Base-by-base conservation (phyloP, 2,329 filamentous ascomycete genomes). In the Zymoseptoria passerinii region DNA sequence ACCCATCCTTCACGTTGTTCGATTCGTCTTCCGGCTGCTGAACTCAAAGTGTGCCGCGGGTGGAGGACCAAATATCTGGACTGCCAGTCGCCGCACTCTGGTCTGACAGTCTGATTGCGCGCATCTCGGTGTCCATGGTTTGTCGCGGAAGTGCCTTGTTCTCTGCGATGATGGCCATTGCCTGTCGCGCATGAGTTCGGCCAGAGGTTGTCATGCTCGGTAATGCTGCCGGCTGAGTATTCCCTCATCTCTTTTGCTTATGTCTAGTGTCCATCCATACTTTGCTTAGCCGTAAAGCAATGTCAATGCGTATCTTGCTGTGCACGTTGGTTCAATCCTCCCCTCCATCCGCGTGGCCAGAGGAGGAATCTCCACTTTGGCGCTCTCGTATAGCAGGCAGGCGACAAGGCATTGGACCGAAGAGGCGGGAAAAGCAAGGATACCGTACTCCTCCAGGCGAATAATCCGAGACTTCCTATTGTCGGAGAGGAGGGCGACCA, bases 21-120 rank as follows among this genome's bases (percentile, higher is more conserved):
- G 59, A 82, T 81, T 58, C 78, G 28, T 29, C 28, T 29, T 7
- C 28, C 28, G 28, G 28, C 28, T 29, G 28, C 2, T 29, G 10
- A 29, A 29, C 2, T 29, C 28, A 7, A 29, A n/a, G 28, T 29
- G 78, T 8, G 77, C 78, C 9, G 81, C 71, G 1, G 81, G 80
- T 29, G 80, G 80, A 1, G 80, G 78, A 8, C 86, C 87, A 50
- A 90, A n/a, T 78, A 58, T 90, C 86, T 7, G 86, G 86, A 58
- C 64, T 66, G 28, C 2, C 87, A 89, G 48, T 86, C 83, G 51
- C 77, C 78, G 20, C 74, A 35, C 75, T 74, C 6, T 75, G 72
- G 40, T 85, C 75, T n/a, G 78, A 85, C 40, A 84, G 61, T 52
- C 71, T n/a, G n/a, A n/a, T n/a, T n/a, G n/a, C n/a, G n/a, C n/a